phyloP scores from a whole-genome alignment of 495 filamentous ascomycete species.

The Thermochaetoides thermophila region DNA sequence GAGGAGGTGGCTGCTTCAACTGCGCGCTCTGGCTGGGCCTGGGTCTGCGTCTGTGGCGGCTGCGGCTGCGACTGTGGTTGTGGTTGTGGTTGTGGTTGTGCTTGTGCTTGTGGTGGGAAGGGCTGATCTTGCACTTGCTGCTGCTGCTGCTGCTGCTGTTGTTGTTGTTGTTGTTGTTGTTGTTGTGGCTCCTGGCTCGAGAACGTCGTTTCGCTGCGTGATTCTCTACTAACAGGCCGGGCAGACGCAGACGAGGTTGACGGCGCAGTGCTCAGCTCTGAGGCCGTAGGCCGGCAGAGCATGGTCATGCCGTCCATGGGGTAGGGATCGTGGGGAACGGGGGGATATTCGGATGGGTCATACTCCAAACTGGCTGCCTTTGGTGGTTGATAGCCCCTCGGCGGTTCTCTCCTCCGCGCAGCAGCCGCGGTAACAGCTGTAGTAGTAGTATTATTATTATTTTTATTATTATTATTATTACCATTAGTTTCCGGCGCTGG shows the following conservation, averaged over 20 bases:
- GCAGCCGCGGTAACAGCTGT: neutral
- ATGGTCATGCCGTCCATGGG: slow-evolving; percentile 98
- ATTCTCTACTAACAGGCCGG: slow-evolving; percentile 76
- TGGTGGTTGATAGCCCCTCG: slow-evolving; percentile 14
- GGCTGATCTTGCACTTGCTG: slow-evolving; percentile 34
- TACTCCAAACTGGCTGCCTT: slow-evolving; percentile 24
- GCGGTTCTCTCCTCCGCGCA: neutral
- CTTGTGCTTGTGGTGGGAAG: slow-evolving; percentile 36
- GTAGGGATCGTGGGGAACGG: slow-evolving; percentile 83
- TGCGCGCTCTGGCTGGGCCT: too few relatives aligned
- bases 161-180: slow-evolving; percentile 19
- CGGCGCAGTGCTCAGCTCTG: slow-evolving; percentile 65
- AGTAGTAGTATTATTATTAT: slow-evolving; percentile 5
- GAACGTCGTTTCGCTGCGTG: slow-evolving; percentile 84
- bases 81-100: too few relatives aligned
- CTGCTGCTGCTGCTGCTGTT: slow-evolving; percentile 20
- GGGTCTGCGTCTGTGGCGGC: too few relatives aligned
- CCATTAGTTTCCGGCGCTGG: too few relatives aligned
- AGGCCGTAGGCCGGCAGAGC: slow-evolving; percentile 81
- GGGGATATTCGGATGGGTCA: slow-evolving; percentile 45
- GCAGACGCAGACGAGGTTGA: slow-evolving; percentile 38
- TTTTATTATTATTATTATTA: too few relatives aligned
- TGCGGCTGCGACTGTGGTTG: too few relatives aligned
- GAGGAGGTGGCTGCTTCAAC: slow-evolving; percentile 7
- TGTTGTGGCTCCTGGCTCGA: slow-evolving; percentile 62